phyloP scores from a whole-genome alignment of 768 basidiomycete species.

The Podaxis sp. region DNA sequence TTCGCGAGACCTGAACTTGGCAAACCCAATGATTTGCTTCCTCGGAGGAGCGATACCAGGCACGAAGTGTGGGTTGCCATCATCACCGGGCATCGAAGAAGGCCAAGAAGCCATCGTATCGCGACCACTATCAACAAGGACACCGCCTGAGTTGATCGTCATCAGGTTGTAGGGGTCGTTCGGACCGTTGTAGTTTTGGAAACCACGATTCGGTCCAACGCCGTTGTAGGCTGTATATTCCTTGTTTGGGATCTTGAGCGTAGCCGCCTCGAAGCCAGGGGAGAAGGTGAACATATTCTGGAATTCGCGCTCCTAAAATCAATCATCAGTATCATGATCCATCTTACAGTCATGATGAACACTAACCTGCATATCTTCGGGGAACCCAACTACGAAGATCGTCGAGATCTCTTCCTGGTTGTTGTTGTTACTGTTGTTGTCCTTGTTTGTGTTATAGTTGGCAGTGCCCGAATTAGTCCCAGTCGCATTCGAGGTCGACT shows the following conservation, averaged over 20 bases:
- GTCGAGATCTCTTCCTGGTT: conserved; percentile 89
- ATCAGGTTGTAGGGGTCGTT: conserved; percentile 85
- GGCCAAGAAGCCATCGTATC: conserved; percentile 75
- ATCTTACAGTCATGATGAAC: conserved; percentile 5
- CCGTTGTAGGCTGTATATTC: conserved; percentile 69
- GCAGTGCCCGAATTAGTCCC: conserved; percentile 26
- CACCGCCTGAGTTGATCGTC: conserved; percentile 78
- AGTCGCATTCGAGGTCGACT: conserved; percentile 19
- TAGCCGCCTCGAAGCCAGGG: conserved; percentile 93
- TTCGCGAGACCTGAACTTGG: conserved; percentile 85
- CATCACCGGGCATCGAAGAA: conserved; percentile 33
- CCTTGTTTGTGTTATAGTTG: conserved; percentile 25
- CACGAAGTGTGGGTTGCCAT: conserved; percentile 27
- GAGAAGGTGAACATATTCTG: conserved; percentile 99
- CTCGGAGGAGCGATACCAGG: conserved; percentile 55
- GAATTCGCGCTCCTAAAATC: conserved; percentile 90
- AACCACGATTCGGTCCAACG: conserved; percentile 13
- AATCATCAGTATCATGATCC: conserved; percentile 19
- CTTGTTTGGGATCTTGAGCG: conserved; percentile 95
- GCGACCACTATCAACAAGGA: conserved; percentile 75
- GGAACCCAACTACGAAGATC: conserved; percentile 98
- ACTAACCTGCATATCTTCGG: conserved; percentile 95
- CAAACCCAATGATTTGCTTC: conserved; percentile 98
- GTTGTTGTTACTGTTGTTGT: conserved; percentile 25
- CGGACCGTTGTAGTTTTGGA: conserved; percentile 45